Evolutionary conservation across 73 alveolate species (phyloP).

Genomic region (Paramecium bursaria): DNA sequence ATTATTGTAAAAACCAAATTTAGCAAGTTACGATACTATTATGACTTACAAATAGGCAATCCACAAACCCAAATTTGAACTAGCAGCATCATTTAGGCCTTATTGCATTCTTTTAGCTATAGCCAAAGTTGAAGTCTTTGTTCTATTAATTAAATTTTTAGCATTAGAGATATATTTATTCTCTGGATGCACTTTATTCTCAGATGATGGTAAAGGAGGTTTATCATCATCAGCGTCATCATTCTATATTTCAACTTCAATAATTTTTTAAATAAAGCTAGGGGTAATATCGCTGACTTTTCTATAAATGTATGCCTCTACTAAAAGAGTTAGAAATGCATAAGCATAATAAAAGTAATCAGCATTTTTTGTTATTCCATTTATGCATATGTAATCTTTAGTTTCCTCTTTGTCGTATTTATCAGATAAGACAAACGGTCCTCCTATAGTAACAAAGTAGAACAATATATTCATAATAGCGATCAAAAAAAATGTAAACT

Average conservation of each 20-base stretch:
- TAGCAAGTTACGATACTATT: conserved; percentile 8
- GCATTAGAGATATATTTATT: neutral
- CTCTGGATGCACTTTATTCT: neutral
- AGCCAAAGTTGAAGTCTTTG: neutral
- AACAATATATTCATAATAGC: conserved; percentile 7
- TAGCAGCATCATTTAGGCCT: neutral
- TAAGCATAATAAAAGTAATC: conserved; percentile 24
- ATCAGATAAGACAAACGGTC: neutral
- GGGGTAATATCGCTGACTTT: neutral
- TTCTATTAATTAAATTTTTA: no score
- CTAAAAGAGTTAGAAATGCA: neutral
- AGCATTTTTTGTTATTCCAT: neutral
- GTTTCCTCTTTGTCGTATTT: neutral
- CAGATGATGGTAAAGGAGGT: neutral
- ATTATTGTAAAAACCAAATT: conserved; percentile 59
- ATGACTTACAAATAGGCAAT: no score
- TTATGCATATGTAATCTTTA: neutral
- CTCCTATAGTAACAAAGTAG: neutral
- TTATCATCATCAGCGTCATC: neutral
- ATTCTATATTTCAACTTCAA: neutral
- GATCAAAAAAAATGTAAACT: neutral
- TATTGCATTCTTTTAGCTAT: no score
- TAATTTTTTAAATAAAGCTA: neutral
- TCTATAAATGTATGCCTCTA: conserved; percentile 16
- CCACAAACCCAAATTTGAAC: neutral